A percentile compares a stretch with the other conserved stretches of the same genome.
These are phyloP conservation scores for Penicillium sp. DNA, from an alignment of 2,329 filamentous ascomycete species.

Conservation along the genomic window DNA sequence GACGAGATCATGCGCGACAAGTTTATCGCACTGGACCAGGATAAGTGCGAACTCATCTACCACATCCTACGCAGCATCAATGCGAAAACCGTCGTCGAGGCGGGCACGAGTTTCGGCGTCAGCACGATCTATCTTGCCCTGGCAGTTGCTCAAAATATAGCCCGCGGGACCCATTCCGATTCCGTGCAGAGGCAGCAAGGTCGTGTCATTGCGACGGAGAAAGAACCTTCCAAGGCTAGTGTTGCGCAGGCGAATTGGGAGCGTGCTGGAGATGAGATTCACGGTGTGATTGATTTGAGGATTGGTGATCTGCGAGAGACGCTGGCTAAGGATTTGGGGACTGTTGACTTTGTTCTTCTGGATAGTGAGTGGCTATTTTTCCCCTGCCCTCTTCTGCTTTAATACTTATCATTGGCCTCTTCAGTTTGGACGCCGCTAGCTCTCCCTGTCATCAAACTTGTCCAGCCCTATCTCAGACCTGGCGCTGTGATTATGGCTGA, in stretches of 20 bases:
- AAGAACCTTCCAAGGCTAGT: constrained; percentile 59
- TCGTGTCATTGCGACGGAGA: constrained; percentile 64
- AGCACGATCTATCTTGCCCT: constrained; percentile 67
- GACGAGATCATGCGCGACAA: constrained; percentile 57
- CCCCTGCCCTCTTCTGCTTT: not conserved
- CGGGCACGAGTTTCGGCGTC: constrained; percentile 65
- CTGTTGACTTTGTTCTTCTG: constrained; percentile 62
- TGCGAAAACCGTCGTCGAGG: constrained; percentile 61
- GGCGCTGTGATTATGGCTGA: constrained; percentile 23
- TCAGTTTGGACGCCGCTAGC: constrained; percentile 62
- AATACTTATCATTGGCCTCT: not conserved
- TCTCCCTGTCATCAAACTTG: constrained; percentile 44
- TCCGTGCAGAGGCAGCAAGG: constrained; percentile 27
- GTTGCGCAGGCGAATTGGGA: constrained; percentile 60
- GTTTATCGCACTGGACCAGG: constrained; percentile 63
- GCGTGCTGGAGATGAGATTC: constrained; percentile 54
- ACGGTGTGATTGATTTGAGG: constrained; percentile 58
- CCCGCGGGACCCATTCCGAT: not conserved
- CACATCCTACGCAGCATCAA: constrained; percentile 54
- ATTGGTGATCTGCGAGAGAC: constrained; percentile 64
- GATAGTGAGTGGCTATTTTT: constrained; percentile 58
- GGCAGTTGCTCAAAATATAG: constrained; percentile 56
- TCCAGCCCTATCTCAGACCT: constrained; percentile 17
- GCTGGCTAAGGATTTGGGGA: constrained; percentile 52
- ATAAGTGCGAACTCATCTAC: constrained; percentile 63